Conservation (phyloP, 2,329 filamentous ascomycete species). For the Grosmannia penicillata region DNA sequence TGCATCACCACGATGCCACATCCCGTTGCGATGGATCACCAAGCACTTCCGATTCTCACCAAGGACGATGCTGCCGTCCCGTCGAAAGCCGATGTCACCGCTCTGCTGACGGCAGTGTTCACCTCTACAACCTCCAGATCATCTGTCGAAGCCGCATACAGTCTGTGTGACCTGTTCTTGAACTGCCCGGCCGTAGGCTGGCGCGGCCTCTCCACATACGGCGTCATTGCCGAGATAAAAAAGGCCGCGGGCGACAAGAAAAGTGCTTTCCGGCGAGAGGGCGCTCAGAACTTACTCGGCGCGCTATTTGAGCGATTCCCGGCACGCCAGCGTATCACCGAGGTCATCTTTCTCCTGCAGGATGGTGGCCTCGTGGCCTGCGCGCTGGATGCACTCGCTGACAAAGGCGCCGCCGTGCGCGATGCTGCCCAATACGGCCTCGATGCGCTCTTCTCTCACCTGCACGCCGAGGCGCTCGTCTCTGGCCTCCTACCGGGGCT, state of each 20-base stretch:
- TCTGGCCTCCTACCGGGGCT: constrained; percentile 68
- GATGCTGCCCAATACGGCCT: constrained; percentile 91
- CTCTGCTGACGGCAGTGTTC: constrained; percentile 53
- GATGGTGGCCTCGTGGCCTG: constrained; percentile 58
- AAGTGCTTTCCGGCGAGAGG: constrained; percentile 69
- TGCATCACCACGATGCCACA: constrained; percentile 10
- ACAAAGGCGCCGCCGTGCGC: constrained; percentile 78
- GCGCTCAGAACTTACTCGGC: constrained; percentile 86
- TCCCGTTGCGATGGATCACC: constrained; percentile 10
- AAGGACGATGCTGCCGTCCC: constrained; percentile 22
- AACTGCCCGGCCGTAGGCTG: constrained; percentile 33
- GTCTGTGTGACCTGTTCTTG: constrained; percentile 43
- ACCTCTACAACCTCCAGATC: constrained; percentile 51
- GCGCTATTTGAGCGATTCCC: constrained; percentile 88
- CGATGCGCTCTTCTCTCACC: constrained; percentile 67
- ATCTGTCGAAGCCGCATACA: constrained; percentile 50
- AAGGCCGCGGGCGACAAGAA: constrained; percentile 90
- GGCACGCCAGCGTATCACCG: constrained; percentile 58
- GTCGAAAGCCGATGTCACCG: constrained; percentile 49
- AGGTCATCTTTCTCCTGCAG: constrained; percentile 70
- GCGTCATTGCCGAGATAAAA: constrained; percentile 39
- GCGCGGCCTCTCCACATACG: constrained; percentile 36
- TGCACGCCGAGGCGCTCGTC: constrained; percentile 72
- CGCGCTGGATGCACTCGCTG: constrained; percentile 72
- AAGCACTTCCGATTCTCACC: constrained; percentile 12